A percentile compares a stretch with the other conserved stretches of the same genome.
Evolutionary conservation across 495 filamentous ascomycete genomes (phyloP).

Genomic region (Penicillium alfredii): DNA sequence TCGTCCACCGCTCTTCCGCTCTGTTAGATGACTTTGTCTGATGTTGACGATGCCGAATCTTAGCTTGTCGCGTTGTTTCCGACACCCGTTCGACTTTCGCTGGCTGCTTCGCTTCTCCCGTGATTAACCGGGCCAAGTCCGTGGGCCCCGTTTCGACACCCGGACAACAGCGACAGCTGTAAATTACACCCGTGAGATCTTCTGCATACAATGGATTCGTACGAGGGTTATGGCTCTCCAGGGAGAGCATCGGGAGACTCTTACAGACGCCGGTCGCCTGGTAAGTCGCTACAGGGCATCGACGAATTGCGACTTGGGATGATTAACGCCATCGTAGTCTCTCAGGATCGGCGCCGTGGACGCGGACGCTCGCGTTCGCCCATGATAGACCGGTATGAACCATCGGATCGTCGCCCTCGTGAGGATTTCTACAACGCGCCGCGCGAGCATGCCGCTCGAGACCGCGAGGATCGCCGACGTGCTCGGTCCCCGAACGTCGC

Average conservation of each 20-base stretch:
- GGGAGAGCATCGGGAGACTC: conserved; percentile 32
- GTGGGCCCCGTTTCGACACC: background rate
- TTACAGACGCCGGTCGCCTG: conserved; percentile 48
- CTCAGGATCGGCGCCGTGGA: conserved; percentile 46
- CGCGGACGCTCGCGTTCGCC: conserved; percentile 68
- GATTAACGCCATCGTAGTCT: conserved; percentile 19
- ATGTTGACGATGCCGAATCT: conserved; percentile 37
- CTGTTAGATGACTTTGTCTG: conserved; percentile 27
- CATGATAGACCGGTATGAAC: conserved; percentile 67
- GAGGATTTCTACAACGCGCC: conserved; percentile 46
- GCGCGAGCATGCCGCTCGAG: conserved; percentile 66
- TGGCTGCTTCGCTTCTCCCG: background rate
- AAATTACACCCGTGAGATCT: conserved; percentile 2
- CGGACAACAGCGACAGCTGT: conserved; percentile 4
- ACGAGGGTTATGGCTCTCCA: conserved; percentile 37
- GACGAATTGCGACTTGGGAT: conserved; percentile 7
- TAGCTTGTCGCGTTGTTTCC: conserved; percentile 29
- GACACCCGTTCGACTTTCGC: conserved; percentile 5
- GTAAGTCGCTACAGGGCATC: conserved; percentile 28
- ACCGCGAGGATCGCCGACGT: conserved; percentile 61
- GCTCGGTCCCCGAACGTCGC: conserved; percentile 56
- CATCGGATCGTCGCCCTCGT: conserved; percentile 48
- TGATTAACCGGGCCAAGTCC: background rate
- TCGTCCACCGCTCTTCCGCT: conserved; percentile 16
- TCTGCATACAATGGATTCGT: conserved; percentile 46